A percentile compares a stretch with the other conserved stretches of the same genome.
Evolutionary conservation across 495 filamentous ascomycete genomes (phyloP).

Genomic region (Penicillium cataractarum): DNA sequence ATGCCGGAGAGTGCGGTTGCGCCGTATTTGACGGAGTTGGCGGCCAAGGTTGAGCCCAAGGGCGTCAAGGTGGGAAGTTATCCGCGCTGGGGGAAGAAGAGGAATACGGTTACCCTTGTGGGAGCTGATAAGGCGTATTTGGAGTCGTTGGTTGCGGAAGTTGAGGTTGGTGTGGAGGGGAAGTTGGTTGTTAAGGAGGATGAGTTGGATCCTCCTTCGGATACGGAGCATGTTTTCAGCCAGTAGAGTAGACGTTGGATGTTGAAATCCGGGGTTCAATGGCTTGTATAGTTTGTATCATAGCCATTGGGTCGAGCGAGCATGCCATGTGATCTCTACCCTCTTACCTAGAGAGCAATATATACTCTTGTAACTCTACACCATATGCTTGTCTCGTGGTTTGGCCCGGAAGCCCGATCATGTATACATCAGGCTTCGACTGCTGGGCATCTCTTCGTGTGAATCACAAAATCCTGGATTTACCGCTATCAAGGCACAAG

Average conservation of each 20-base stretch:
- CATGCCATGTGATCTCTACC: neutral
- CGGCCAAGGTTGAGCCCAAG: slow-evolving; percentile 65
- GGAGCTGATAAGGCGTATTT: slow-evolving; percentile 68
- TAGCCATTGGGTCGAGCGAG: neutral
- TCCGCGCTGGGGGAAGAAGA: slow-evolving; percentile 84
- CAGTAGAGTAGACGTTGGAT: slow-evolving; percentile 18
- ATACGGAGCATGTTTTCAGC: slow-evolving; percentile 34
- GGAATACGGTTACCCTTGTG: slow-evolving; percentile 90
- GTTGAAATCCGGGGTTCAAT: neutral
- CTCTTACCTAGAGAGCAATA: neutral
- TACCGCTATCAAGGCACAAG: no score
- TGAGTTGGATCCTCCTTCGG: slow-evolving; percentile 55
- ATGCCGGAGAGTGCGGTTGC: slow-evolving; percentile 84
- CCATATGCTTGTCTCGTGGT: neutral
- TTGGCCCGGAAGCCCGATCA: neutral
- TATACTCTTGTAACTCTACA: slow-evolving; percentile 5
- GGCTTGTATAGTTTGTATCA: neutral
- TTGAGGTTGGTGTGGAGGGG: slow-evolving; percentile 64
- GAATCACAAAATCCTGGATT: no score
- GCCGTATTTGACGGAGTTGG: slow-evolving; percentile 77
- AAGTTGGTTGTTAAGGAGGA: slow-evolving; percentile 58
- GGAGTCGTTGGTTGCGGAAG: slow-evolving; percentile 61
- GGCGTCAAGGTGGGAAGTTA: slow-evolving; percentile 97
- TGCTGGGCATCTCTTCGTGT: no score
- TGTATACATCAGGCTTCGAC: neutral